Conservation (phyloP, 805 yeast species). For the Ogataea kodamae region DNA sequence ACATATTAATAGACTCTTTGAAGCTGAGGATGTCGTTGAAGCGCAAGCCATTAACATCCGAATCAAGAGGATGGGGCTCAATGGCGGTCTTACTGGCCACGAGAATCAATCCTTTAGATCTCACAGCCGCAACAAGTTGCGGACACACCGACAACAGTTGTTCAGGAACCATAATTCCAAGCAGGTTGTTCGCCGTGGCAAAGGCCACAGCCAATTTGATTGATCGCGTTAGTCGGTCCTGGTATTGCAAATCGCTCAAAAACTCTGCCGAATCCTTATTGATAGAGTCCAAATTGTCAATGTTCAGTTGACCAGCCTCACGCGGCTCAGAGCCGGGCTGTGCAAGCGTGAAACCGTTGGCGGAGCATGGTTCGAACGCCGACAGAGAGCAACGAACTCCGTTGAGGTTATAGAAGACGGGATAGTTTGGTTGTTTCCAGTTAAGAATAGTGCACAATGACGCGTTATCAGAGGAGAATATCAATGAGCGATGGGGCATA, state of each 20-base stretch:
- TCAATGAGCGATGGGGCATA: slow-evolving; percentile 55
- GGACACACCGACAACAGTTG: slow-evolving; percentile 72
- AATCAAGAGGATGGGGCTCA: slow-evolving; percentile 34
- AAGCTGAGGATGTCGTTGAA: slow-evolving; percentile 63
- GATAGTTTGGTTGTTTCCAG: slow-evolving; percentile 98
- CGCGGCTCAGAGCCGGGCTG: slow-evolving; percentile 4
- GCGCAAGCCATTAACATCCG: slow-evolving; percentile 59
- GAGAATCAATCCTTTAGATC: slow-evolving; percentile 76
- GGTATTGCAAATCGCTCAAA: slow-evolving; percentile 31
- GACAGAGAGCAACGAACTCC: slow-evolving; percentile 44
- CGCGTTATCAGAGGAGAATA: slow-evolving; percentile 83
- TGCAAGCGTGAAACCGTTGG: slow-evolving; percentile 37
- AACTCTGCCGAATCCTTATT: slow-evolving; percentile 35
- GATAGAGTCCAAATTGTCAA: slow-evolving; percentile 35
- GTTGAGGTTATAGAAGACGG: slow-evolving; percentile 81
- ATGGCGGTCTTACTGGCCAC: slow-evolving; percentile 42
- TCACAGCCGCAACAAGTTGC: slow-evolving; percentile 65
- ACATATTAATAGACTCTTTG: slow-evolving; percentile 50
- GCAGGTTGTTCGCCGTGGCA: slow-evolving; percentile 75
- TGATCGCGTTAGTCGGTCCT: slow-evolving; percentile 55
- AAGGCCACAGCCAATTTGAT: slow-evolving; percentile 79
- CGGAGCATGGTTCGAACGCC: slow-evolving; percentile 36
- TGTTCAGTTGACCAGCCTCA: slow-evolving; percentile 24
- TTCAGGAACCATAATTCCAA: slow-evolving; percentile 78
- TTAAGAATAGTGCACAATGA: slow-evolving; percentile 88